Conservation (phyloP, 345 rosid genomes). For the Rhizophora apiculata region DNA sequence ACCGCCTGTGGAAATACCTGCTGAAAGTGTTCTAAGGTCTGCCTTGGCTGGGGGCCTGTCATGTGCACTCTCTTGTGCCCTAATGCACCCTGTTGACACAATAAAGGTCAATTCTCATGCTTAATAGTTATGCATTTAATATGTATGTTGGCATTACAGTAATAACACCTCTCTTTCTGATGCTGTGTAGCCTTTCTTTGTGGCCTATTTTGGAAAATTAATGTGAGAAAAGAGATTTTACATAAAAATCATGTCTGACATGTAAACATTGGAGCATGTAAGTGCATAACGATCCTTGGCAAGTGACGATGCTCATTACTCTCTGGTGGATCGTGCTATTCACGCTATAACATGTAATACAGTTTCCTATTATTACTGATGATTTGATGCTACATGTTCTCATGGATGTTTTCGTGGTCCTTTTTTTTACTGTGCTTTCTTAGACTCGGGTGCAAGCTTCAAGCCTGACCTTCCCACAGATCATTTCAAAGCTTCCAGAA, state of each 20-base stretch:
- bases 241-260: not conserved
- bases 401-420: conserved; percentile 4
- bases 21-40: conserved; percentile 87
- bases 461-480: conserved; percentile 71
- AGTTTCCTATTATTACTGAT: not conserved
- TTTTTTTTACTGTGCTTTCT: conserved; percentile 15
- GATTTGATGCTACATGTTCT: not conserved
- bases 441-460: conserved; percentile 99
- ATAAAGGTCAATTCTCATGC: conserved; percentile 54
- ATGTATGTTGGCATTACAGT: not conserved
- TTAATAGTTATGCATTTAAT: conserved; percentile 4
- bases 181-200: not conserved
- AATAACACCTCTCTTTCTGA: not conserved
- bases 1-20: conserved; percentile 81
- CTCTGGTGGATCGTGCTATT: not conserved
- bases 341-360: not conserved
- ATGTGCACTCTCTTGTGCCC: conserved; percentile 79
- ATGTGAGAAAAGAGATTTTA: not conserved
- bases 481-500: conserved; percentile 86
- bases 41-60: conserved; percentile 98
- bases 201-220: not conserved
- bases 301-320: not conserved
- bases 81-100: conserved; percentile 90
- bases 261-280: not conserved
- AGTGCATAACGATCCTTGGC: not conserved